phyloP scores from a whole-genome alignment of 2,329 filamentous ascomycete species.

The Hypoxylon sp. region DNA sequence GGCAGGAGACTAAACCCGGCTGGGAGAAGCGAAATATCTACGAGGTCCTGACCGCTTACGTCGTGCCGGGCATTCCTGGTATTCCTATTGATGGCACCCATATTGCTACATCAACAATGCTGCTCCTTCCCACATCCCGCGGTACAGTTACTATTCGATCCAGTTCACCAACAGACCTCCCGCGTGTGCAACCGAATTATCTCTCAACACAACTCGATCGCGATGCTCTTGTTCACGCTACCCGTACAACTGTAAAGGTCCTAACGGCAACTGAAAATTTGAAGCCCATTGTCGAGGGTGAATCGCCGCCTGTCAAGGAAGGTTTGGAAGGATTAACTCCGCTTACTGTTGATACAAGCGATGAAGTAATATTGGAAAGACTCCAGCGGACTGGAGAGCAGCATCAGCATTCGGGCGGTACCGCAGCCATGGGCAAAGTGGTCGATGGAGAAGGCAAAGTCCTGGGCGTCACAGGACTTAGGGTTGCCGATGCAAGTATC shows the following conservation, averaged over 20 bases:
- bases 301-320: conserved; percentile 42
- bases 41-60: conserved; percentile 47
- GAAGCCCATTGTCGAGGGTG: conserved; percentile 43
- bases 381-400: conserved; percentile 46
- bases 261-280: conserved; percentile 37
- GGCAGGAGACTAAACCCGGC: conserved; percentile 22
- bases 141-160: conserved; percentile 44
- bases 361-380: conserved; percentile 48
- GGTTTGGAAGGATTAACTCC: conserved; percentile 41
- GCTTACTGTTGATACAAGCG: conserved; percentile 43
- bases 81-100: conserved; percentile 46
- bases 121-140: conserved; percentile 45
- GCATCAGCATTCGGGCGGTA: conserved; percentile 46
- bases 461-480: conserved; percentile 43
- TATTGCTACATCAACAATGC: conserved; percentile 49
- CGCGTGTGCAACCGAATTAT: conserved; percentile 43
- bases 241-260: conserved; percentile 38
- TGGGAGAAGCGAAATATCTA: conserved; percentile 37
- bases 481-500: conserved; percentile 49
- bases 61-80: conserved; percentile 44
- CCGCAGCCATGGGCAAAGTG: conserved; percentile 47
- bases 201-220: conserved; percentile 39
- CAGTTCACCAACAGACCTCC: conserved; percentile 30
- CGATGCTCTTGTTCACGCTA: conserved; percentile 41
- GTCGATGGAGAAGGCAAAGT: conserved; percentile 46